A percentile compares a stretch with the other conserved stretches of the same genome.
phyloP scores from a whole-genome alignment of 352 stramenopile genomes.

The Phytophthora fragariae region DNA sequence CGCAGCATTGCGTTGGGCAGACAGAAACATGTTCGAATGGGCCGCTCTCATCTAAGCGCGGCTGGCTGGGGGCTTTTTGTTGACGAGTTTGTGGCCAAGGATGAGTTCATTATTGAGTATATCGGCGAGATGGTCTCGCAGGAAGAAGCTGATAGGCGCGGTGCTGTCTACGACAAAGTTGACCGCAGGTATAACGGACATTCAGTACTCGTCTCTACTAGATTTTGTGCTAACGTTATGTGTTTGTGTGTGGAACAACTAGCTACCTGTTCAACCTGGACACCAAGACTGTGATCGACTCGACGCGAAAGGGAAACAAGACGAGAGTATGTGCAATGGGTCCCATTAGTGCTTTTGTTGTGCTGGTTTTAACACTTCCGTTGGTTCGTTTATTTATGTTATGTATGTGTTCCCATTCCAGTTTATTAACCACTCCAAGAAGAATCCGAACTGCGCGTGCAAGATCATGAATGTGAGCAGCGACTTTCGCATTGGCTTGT shows the following conservation, averaged over 20 bases:
- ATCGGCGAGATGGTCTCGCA: conserved; percentile 94
- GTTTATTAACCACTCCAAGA: conserved; percentile 91
- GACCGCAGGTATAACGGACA: conserved; percentile 64
- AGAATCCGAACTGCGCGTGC: conserved; percentile 88
- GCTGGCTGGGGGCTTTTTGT: conserved; percentile 94
- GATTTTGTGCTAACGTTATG: conserved; percentile 6
- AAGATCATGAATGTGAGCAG: conserved; percentile 94
- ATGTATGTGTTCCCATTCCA: conserved; percentile 24
- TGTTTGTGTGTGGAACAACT: conserved; percentile 59
- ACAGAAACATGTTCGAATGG: conserved; percentile 79
- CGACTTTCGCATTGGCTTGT: conserved; percentile 94
- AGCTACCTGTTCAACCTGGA: conserved; percentile 96
- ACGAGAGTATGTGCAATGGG: conserved; percentile 56
- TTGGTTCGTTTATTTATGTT: background rate
- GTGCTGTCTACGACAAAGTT: conserved; percentile 89
- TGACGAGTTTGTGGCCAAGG: conserved; percentile 87
- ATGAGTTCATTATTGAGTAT: conserved; percentile 96
- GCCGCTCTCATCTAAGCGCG: conserved; percentile 74
- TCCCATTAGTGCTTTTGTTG: background rate
- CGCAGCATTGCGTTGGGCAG: conserved; percentile 60
- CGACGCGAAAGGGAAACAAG: conserved; percentile 96
- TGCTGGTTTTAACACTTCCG: background rate
- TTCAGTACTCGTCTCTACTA: background rate
- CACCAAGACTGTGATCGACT: conserved; percentile 93
- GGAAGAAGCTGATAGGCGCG: conserved; percentile 90